Percentiles rank a stretch among this genome's conserved stretches.
These are phyloP conservation scores for Lipomyces yamanashiensis DNA, from an alignment of 805 yeast species.

Conservation along the genomic window DNA sequence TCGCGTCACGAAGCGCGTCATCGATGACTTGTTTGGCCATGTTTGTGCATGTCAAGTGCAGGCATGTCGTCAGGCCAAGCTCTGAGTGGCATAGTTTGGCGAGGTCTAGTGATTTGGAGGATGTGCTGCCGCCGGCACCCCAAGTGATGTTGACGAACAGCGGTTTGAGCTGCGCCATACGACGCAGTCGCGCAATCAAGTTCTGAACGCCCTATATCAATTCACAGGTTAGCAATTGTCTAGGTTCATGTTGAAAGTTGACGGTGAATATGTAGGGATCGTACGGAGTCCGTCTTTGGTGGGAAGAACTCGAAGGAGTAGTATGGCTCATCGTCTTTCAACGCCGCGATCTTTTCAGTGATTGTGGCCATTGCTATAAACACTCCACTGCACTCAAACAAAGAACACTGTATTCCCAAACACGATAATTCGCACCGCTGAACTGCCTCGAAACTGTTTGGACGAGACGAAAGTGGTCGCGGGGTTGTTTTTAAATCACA, in stretches of 20 bases:
- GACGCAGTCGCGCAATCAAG: constrained; percentile 78
- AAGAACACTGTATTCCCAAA: too few species aligned
- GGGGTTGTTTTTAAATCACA: neutral
- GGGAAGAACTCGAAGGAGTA: constrained; percentile 96
- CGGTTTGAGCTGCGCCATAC: constrained; percentile 89
- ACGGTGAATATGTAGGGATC: constrained; percentile 27
- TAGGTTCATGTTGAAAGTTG: too few species aligned
- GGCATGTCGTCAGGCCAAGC: constrained; percentile 82
- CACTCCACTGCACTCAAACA: neutral
- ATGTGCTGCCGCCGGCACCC: constrained; percentile 98
- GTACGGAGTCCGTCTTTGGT: constrained; percentile 81
- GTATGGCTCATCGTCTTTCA: constrained; percentile 60
- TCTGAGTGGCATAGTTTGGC: constrained; percentile 77
- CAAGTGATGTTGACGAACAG: constrained; percentile 91
- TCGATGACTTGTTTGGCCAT: constrained; percentile 79
- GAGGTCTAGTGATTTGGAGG: constrained; percentile 80
- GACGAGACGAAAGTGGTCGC: neutral
- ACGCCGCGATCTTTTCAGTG: constrained; percentile 55
- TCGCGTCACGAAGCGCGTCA: constrained; percentile 72
- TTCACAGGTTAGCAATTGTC: too few species aligned
- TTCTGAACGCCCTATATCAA: constrained; percentile 69
- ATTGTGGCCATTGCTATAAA: constrained; percentile 31
- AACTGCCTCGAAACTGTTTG: neutral
- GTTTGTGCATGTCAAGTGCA: constrained; percentile 96
- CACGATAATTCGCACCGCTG: neutral